phyloP scores from a whole-genome alignment of 2,329 filamentous ascomycete genomes.

The Calonectria pseudoreteaudii region DNA sequence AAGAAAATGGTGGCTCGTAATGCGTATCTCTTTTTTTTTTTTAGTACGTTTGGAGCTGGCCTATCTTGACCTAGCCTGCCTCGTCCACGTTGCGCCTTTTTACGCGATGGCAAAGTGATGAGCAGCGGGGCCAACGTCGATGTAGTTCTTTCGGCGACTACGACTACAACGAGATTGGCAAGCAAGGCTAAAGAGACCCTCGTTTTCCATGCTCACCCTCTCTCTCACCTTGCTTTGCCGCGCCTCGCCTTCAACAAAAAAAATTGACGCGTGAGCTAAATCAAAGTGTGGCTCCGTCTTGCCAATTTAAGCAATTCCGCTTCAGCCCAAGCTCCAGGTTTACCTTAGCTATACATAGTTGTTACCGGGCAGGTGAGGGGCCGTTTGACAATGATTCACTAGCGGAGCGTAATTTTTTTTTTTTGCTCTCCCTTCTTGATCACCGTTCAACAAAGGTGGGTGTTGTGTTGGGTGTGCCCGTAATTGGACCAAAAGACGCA shows the following conservation, averaged over 20 bases:
- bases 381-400: conserved; percentile 3
- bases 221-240: conserved; percentile 9
- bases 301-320: conserved; percentile 11
- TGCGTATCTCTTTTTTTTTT: conserved; percentile 12
- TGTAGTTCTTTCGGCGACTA: conserved; percentile 27
- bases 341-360: not conserved
- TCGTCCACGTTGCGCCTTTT: conserved; percentile 46
- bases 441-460: conserved; percentile 11
- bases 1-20: conserved; percentile 11
- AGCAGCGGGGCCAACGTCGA: conserved; percentile 30
- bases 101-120: conserved; percentile 39
- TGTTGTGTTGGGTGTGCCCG: conserved; percentile 10
- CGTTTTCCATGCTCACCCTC: not conserved
- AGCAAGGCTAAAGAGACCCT: conserved; percentile 13
- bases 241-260: conserved; percentile 9
- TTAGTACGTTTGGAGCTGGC: conserved; percentile 4
- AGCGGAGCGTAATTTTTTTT: not conserved
- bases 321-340: conserved; percentile 7
- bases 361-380: conserved; percentile 4
- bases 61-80: conserved; percentile 24
- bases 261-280: not conserved
- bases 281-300: conserved; percentile 9
- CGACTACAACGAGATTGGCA: conserved; percentile 11
- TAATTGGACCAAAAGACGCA: conserved; percentile 11
- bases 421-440: not conserved